Evolutionary conservation across 2,329 filamentous ascomycete species (phyloP), one percentile per base, ranked within the genome.

Genomic region (Ceratocystis alfenasii): DNA sequence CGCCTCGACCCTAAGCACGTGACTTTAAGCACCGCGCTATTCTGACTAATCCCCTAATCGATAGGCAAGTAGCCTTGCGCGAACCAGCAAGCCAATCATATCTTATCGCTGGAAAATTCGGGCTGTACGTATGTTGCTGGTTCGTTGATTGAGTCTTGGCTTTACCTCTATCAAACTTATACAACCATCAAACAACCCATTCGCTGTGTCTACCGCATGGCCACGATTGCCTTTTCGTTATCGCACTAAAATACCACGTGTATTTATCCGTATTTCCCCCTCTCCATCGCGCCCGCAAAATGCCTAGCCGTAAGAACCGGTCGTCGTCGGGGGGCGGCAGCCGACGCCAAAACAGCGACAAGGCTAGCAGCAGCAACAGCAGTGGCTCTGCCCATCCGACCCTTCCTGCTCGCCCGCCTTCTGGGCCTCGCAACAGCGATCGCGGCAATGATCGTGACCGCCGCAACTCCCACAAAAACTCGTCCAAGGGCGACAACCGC

Each of bases 331-430:
- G 33, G 22, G 50, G 65, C 45, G 65, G 62, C 46, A 63, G 46
- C 64, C 64, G 63, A 55, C 46, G 61, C 60, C 59, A 65, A 36
- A 30, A 65, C 33, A 88, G 72, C 84, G 85, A 1, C 36, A 41
- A 41, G 36, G 36, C 36, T 10, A 10, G 33, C 36, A 41, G 36
- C 12, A 41, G 12, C 10, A 41, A 12, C 86, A 86, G 70, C 77
- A 87, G 12, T 85, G 87, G 72, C 65, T 22, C 63, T 25, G 62
- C 20, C 25, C 25, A 44, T 50, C 55, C 46, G 2, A 48, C 55
- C 15, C 46, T 63, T 36, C 57, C 63, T 15, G 45, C 62, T 45
- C 60, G 53, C 61, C 57, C 62, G 10, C 62, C 63, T 8, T 44
- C 57, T 8, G 61, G 65, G 2, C 65, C 67, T 60, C 64, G 64